Percentiles rank a stretch among this genome's conserved stretches.
Conservation (phyloP, 1,139 yeast genomes). For the Petasospora fabianii region DNA sequence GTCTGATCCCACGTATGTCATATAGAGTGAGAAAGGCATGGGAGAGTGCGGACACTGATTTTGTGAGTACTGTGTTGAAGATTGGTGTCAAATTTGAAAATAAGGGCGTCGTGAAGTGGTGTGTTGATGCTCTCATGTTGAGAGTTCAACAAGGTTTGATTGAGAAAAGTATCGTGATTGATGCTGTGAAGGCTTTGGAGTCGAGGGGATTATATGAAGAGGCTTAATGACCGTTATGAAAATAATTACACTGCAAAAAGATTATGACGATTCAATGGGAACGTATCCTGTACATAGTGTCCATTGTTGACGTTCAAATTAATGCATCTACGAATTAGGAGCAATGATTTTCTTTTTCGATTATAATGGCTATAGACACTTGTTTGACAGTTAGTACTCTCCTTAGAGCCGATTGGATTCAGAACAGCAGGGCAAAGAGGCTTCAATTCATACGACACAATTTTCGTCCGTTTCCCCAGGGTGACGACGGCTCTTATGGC, state of each 20-base stretch:
- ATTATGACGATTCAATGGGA: too few species aligned
- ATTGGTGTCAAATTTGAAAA: slow-evolving; percentile 11
- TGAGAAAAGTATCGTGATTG: background rate
- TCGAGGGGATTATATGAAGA: slow-evolving; percentile 1
- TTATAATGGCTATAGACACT: too few species aligned
- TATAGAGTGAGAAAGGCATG: slow-evolving; percentile 2
- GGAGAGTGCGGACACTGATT: slow-evolving; percentile 9
- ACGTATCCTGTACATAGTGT: background rate
- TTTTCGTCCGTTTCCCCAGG: slow-evolving; percentile 18
- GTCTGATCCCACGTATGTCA: background rate
- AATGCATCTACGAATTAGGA: too few species aligned
- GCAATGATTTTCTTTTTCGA: too few species aligned
- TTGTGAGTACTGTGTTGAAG: slow-evolving; percentile 11
- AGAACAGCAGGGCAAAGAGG: too few species aligned
- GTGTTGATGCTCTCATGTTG: slow-evolving; percentile 6
- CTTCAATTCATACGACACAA: slow-evolving; percentile 22
- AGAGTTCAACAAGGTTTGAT: slow-evolving; percentile 3
- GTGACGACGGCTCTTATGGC: slow-evolving; percentile 6
- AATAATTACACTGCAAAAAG: background rate
- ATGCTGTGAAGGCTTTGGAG: background rate
- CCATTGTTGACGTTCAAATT: too few species aligned
- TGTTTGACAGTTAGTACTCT: slow-evolving; percentile 1
- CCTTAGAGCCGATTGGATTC: too few species aligned
- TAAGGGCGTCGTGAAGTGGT: slow-evolving; percentile 8
- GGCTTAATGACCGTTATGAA: background rate